phyloP scores from a whole-genome alignment of 1,284 basidiomycete species.

The Fomitiporia mediterranea region DNA sequence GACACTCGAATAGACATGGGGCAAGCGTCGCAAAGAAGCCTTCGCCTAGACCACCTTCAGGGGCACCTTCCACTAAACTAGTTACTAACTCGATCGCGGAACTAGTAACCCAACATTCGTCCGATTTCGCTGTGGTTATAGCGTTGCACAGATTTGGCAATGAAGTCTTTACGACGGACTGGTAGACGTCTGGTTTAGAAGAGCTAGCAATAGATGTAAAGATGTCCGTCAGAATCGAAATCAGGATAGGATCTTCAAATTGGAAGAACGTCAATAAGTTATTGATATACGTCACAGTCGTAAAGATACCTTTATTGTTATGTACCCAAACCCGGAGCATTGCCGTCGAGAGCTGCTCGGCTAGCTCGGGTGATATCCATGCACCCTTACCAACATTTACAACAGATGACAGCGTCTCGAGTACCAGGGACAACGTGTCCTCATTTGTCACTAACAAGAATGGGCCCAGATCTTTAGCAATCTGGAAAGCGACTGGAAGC shows the following conservation, averaged over 20 bases:
- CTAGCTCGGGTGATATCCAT: slow-evolving; percentile 64
- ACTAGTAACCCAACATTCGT: slow-evolving; percentile 67
- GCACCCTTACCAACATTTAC: slow-evolving; percentile 68
- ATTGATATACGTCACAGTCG: not conserved
- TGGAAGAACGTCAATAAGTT: not conserved
- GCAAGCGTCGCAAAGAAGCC: slow-evolving; percentile 75
- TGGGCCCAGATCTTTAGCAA: slow-evolving; percentile 82
- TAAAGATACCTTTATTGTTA: slow-evolving; percentile 69
- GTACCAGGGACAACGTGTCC: slow-evolving; percentile 85
- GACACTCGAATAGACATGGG: slow-evolving; percentile 65
- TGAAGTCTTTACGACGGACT: slow-evolving; percentile 66
- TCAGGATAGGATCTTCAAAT: slow-evolving; percentile 76
- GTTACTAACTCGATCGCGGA: slow-evolving; percentile 81
- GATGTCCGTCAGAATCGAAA: slow-evolving; percentile 83
- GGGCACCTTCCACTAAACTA: slow-evolving; percentile 63
- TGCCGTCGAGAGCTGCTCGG: slow-evolving; percentile 58
- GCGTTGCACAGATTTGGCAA: slow-evolving; percentile 68
- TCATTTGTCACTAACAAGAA: slow-evolving; percentile 78
- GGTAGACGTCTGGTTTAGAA: slow-evolving; percentile 55
- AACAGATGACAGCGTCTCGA: slow-evolving; percentile 81
- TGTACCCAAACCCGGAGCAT: slow-evolving; percentile 78
- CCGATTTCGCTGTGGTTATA: slow-evolving; percentile 51
- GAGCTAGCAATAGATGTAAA: slow-evolving; percentile 67
- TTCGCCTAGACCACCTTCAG: slow-evolving; percentile 63
- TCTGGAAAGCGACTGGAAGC: slow-evolving; percentile 62